Evolutionary conservation across 2,329 filamentous ascomycete species (phyloP), one percentile per base, ranked within the genome.

Genomic region (Cyphellophora attinorum): DNA sequence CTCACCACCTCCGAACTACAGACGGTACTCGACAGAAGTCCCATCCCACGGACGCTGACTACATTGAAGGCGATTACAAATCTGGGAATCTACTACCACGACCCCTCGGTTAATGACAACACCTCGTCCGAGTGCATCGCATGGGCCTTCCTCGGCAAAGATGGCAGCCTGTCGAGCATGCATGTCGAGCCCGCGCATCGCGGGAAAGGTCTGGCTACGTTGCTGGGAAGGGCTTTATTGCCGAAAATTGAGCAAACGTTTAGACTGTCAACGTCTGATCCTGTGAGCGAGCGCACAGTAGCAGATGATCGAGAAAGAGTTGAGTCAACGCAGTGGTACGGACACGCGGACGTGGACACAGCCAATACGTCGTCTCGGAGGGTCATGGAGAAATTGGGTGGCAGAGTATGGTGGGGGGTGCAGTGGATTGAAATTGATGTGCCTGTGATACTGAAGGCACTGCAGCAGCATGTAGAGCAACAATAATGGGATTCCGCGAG

Each of bases 341-440:
- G 51, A n/a, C 58, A 61, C 50, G 49, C 57, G 3, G 60, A 64
- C 37, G 60, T 62, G 29, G 49, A 46, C 19, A 37, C 42, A 31
- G 38, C 38, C 19, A 64, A 64, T 43, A 21, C 30, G 23, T 50
- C 56, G 2, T 64, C 61, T 53, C 48, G 51, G 12, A 51, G 55
- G 29, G 60, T 62, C 14, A 64, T 65, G 61, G 57, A 61, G 50
- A 65, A 65, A 47, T 40, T 63, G 38, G 61, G 59, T 2, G 62
- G 59, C 4, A 33, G 44, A 35, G 38, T 52, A 2, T 44, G 45
- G 39, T 60, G 58, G 46, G 56, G 49, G 23, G 50, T 55, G 33
- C 48, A 51, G 4, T 65, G 60, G 60, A 45, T 52, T 15, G 55
- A 59, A 16, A 40, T 62, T 35, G 56, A 62, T 43, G 27, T 60